A percentile compares a stretch with the other conserved stretches of the same genome.
These are phyloP conservation scores for Rubia peregrina DNA, from an alignment of 305 asterid species.

Conservation along the genomic window DNA sequence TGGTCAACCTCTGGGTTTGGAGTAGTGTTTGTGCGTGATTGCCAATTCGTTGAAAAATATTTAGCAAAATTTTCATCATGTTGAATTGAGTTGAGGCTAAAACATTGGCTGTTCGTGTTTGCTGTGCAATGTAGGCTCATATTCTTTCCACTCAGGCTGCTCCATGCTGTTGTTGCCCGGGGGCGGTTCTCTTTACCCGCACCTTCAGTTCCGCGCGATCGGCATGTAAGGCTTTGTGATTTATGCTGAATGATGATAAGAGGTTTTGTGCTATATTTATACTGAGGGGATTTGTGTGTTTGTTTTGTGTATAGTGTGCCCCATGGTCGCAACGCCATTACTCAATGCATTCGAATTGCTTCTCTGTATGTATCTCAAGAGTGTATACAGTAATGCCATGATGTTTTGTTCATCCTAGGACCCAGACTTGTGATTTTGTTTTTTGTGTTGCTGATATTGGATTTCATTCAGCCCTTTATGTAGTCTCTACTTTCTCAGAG, in stretches of 20 bases:
- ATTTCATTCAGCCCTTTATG: neutral
- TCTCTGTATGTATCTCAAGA: slow-evolving; percentile 89
- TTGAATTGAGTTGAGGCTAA: neutral
- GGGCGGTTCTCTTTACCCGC: slow-evolving; percentile 99
- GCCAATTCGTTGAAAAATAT: neutral
- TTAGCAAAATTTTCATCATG: neutral
- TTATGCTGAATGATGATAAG: neutral
- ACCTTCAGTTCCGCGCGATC: slow-evolving; percentile 92
- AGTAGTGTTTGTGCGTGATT: neutral
- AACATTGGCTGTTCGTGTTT: neutral
- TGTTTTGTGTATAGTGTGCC: slow-evolving; percentile 72
- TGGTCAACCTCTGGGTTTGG: neutral
- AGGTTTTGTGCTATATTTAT: slow-evolving; percentile 18
- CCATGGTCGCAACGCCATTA: slow-evolving; percentile 93
- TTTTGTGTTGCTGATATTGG: neutral
- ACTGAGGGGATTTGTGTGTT: slow-evolving; percentile 11
- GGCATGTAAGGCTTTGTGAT: slow-evolving; percentile 56
- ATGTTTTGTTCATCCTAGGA: slow-evolving; percentile 12
- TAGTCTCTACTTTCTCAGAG: neutral
- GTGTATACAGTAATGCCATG: slow-evolving; percentile 58
- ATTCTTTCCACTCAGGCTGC: slow-evolving; percentile 86
- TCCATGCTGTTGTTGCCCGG: slow-evolving; percentile 88
- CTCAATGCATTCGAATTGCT: slow-evolving; percentile 93
- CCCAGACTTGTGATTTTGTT: no score
- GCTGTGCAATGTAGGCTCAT: slow-evolving; percentile 57